Conservation (phyloP, 345 rosid species). For the Syzygium oleosum region DNA sequence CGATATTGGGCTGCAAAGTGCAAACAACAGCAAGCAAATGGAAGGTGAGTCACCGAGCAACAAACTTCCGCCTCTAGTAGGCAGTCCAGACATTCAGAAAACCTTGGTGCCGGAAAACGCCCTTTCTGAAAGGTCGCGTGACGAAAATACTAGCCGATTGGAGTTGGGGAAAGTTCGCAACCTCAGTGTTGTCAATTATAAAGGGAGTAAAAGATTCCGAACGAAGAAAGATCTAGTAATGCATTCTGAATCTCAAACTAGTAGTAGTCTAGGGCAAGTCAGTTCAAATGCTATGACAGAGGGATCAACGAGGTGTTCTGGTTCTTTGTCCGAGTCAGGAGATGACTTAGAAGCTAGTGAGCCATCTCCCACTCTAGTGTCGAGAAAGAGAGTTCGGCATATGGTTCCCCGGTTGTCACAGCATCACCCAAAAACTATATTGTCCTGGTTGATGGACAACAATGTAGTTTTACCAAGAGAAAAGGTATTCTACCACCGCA, state of each 20-base stretch:
- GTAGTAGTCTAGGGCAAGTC: neutral
- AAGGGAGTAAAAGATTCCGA: neutral
- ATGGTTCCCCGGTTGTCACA: slow-evolving; percentile 21
- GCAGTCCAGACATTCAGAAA: neutral
- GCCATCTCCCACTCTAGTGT: slow-evolving; percentile 16
- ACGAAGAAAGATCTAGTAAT: neutral
- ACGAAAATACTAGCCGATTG: neutral
- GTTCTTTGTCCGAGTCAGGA: neutral
- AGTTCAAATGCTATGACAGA: neutral
- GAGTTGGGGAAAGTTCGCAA: neutral
- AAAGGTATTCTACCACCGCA: slow-evolving; percentile 30
- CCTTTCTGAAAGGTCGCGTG: neutral
- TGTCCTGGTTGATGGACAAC: slow-evolving; percentile 74
- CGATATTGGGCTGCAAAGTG: neutral
- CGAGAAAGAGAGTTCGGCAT: slow-evolving; percentile 44
- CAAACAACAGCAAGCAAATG: neutral
- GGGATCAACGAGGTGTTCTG: neutral
- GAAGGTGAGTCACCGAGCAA: neutral
- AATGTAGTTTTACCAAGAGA: slow-evolving; percentile 50
- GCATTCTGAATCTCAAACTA: neutral
- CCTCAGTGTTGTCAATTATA: neutral
- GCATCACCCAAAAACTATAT: slow-evolving; percentile 37
- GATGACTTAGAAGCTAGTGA: neutral
- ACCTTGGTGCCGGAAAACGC: neutral
- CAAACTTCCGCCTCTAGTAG: neutral